Evolutionary conservation across 2,329 filamentous ascomycete genomes (phyloP), one percentile per base, ranked within the genome.

Genomic region (Chaetomiaceae sp.): DNA sequence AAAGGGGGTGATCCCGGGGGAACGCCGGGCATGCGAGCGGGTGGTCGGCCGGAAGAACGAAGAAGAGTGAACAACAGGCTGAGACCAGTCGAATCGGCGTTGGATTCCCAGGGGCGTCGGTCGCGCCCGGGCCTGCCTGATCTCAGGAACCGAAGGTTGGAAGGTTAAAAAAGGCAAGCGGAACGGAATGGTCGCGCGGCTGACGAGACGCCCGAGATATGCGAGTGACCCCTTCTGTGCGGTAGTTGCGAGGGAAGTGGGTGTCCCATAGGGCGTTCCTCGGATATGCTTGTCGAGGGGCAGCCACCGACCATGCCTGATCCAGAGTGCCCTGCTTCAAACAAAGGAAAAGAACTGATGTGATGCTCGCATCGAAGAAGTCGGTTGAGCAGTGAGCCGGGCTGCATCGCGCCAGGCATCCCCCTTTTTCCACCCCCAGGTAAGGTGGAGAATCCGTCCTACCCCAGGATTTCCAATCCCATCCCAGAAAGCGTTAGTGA

Each of bases 311-410:
- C 38, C 29, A 24, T 26, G 37, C 34, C 27, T 38, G 38, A 40
- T 41, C 34, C 41, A 40, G 39, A 37, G 42, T 45, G 52, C 42
- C 38, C 49, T 45, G 42, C 42, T 43, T n/a, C 32, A 18, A 46
- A 58, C 53, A 60, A 58, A 58, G 20, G 50, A 59, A n/a, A 59
- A 61, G 50, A 49, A 56, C 48, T 54, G 57, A 27, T 37, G 30
- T 55, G 58, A 60, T 61, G 60, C 45, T 55, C 55, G 59, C 58
- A 63, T 62, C 61, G 57, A 55, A 57, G 57, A 57, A 42, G 42
- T 58, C 56, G 45, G 52, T 48, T n/a, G 2, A 33, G 38, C 47
- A 54, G 47, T 55, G 33, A 42, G 39, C 39, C 36, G 38, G 35
- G 42, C 41, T 18, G 10, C 22, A 9, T 43, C 22, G 17, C 17